phyloP scores from a whole-genome alignment of 106 monocot genomes.

The Gastrodia elata region DNA sequence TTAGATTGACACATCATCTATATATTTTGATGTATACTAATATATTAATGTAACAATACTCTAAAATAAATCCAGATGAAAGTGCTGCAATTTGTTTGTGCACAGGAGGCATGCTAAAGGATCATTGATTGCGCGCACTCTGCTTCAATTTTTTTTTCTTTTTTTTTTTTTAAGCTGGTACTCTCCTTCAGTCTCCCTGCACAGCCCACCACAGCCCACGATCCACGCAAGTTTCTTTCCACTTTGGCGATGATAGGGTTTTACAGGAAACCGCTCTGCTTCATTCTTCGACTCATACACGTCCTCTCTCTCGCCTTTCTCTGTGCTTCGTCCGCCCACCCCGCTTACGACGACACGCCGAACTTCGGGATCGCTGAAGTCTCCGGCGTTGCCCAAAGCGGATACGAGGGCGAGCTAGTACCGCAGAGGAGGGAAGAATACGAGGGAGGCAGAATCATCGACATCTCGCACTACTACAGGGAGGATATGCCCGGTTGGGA shows the following conservation, averaged over 20 bases:
- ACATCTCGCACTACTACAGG: slow-evolving; percentile 72
- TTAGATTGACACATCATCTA: no score
- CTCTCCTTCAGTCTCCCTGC: no score
- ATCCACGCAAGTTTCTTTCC: no score
- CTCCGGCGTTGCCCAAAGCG: slow-evolving; percentile 4
- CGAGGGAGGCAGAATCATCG: slow-evolving; percentile 75
- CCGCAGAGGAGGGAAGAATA: slow-evolving; percentile 44
- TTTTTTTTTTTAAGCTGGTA: no score
- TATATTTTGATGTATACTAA: no score
- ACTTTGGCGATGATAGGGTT: not conserved
- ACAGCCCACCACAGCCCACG: no score
- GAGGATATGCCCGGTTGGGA: slow-evolving; percentile 64
- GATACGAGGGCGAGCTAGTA: slow-evolving; percentile 11
- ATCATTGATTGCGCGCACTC: no score
- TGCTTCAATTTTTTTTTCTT: no score
- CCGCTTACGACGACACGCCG: slow-evolving; percentile 5
- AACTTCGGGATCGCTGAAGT: slow-evolving; percentile 6
- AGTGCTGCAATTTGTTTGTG: no score
- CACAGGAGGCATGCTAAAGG: no score
- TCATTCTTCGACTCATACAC: not conserved
- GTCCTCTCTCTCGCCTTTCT: not conserved
- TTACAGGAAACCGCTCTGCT: not conserved
- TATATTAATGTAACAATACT: no score
- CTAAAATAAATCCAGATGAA: no score
- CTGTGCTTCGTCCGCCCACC: slow-evolving; percentile 18